These are phyloP conservation scores for Eucalyptus leucophloia DNA, from an alignment of 345 rosid genomes.

Conservation along the genomic window DNA sequence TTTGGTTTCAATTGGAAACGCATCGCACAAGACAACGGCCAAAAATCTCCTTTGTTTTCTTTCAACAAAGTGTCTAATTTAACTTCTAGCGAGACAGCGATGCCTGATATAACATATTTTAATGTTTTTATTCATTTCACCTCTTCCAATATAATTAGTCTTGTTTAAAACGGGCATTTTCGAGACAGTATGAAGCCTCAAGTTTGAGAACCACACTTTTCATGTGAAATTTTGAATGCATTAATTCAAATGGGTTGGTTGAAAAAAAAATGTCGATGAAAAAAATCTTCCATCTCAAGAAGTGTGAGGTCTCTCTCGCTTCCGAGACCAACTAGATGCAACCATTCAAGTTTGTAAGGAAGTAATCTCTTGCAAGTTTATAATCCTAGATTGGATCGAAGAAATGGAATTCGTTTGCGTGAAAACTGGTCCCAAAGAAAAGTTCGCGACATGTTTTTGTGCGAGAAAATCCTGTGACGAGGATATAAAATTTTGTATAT, in stretches of 20 bases:
- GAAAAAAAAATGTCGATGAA: background rate
- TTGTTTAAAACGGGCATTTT: background rate
- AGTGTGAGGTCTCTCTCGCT: background rate
- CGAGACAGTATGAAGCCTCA: background rate
- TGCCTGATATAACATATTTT: background rate
- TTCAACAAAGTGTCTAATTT: background rate
- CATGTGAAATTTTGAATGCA: background rate
- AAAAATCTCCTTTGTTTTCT: background rate
- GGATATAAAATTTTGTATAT: background rate
- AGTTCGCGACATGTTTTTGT: background rate
- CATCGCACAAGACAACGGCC: background rate
- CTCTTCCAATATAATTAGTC: background rate
- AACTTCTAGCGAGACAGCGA: background rate
- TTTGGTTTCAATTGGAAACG: background rate
- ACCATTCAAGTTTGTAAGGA: background rate
- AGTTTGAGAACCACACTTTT: background rate
- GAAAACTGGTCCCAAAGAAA: background rate
- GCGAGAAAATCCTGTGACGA: too few relatives aligned
- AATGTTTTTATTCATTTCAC: background rate
- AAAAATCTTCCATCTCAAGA: background rate
- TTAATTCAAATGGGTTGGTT: background rate
- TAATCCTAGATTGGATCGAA: background rate
- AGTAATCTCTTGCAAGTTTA: background rate
- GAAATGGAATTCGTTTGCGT: background rate
- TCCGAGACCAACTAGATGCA: background rate